Percentiles rank a stretch among this genome's conserved stretches.
These are phyloP conservation scores for Chytriomyces hyalinus DNA, from an alignment of 192 early-diverging fungal species.

Conservation along the genomic window DNA sequence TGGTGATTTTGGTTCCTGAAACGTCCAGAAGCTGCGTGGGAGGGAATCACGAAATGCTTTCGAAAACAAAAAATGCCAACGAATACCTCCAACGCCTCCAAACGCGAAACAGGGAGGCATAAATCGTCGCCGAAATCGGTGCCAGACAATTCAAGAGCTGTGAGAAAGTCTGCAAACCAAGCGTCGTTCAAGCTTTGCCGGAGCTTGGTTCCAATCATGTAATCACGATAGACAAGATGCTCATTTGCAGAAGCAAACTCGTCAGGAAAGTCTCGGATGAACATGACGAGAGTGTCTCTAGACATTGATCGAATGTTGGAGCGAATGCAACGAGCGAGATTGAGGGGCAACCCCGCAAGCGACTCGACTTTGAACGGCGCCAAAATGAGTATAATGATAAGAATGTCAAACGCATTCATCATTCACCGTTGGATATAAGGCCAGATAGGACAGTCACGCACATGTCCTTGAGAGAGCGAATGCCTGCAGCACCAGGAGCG, in stretches of 20 bases:
- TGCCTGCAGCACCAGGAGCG: background rate
- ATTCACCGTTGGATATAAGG: background rate
- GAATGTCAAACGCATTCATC: background rate
- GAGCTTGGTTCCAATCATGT: background rate
- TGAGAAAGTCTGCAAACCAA: constrained; percentile 15
- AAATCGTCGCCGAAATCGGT: constrained; percentile 16
- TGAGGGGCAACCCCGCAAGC: background rate
- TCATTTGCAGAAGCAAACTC: constrained; percentile 7
- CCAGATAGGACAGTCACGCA: background rate
- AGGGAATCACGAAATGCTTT: background rate
- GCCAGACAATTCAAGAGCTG: constrained; percentile 1
- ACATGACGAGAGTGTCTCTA: background rate
- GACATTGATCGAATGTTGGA: background rate
- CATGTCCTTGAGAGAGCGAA: background rate
- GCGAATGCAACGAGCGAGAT: background rate
- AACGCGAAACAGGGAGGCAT: constrained; percentile 1
- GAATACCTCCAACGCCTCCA: constrained; percentile 11
- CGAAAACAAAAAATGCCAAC: background rate
- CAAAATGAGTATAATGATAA: background rate
- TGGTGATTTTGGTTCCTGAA: constrained; percentile 7
- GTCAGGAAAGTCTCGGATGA: constrained; percentile 4
- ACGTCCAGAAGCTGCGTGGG: constrained; percentile 12
- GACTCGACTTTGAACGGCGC: constrained; percentile 16
- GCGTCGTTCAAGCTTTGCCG: background rate
- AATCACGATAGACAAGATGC: constrained; percentile 15